Conservation (phyloP, 1,284 basidiomycete genomes). For the Apiotrichum siamense region DNA sequence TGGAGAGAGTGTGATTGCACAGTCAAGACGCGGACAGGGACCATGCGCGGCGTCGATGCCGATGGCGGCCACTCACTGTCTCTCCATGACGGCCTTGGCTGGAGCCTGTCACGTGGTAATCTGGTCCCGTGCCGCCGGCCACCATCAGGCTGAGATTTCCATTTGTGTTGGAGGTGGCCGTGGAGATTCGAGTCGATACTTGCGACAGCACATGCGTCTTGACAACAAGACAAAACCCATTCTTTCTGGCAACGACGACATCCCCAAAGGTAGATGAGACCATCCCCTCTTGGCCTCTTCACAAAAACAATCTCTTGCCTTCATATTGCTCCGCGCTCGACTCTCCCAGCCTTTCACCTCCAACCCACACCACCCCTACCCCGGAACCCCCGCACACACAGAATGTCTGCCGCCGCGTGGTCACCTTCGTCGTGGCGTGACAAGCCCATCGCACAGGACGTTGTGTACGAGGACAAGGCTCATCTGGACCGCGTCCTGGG, state of each 20-base stretch:
- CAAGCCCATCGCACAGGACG: conserved; percentile 61
- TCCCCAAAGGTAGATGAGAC: background rate
- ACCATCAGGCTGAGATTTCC: no score
- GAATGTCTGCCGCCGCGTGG: conserved; percentile 42
- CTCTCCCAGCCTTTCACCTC: background rate
- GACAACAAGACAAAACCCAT: no score
- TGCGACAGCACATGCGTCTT: no score
- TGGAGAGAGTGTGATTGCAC: background rate
- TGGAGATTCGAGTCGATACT: no score
- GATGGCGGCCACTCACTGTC: no score
- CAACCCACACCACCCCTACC: background rate
- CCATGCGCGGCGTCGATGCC: no score
- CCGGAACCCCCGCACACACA: background rate
- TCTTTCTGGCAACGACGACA: no score
- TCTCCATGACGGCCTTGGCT: no score
- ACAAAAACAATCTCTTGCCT: background rate
- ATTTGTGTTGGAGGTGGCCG: no score
- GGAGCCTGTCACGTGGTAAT: no score
- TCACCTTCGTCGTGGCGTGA: conserved; percentile 58
- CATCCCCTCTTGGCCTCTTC: background rate
- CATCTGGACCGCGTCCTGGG: conserved; percentile 59
- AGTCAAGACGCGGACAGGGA: no score
- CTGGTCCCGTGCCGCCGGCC: no score
- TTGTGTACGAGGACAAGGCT: conserved; percentile 45
- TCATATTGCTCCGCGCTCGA: background rate